phyloP scores from a whole-genome alignment of 768 basidiomycete species.

The Russula sp. region DNA sequence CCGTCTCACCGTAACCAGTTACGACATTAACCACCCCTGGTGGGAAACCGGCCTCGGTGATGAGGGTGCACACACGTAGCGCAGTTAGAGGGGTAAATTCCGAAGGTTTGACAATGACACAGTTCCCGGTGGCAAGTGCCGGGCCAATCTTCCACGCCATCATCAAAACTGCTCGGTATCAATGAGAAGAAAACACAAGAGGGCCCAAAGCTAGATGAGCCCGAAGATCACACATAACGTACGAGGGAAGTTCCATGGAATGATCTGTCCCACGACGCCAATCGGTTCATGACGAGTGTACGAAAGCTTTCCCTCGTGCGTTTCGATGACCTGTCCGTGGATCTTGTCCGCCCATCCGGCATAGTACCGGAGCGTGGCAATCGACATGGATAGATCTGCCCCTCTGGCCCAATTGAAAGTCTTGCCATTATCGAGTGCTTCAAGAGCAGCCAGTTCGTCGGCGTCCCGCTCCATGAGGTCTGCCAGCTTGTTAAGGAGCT shows the following conservation, averaged over 20 bases:
- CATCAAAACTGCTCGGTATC: conserved; percentile 45
- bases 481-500: conserved; percentile 60
- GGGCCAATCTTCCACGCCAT: conserved; percentile 60
- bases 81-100: conserved; percentile 61
- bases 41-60: conserved; percentile 59
- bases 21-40: conserved; percentile 62
- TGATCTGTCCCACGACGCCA: conserved; percentile 56
- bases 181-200: background rate
- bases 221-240: conserved; percentile 23
- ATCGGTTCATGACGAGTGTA: conserved; percentile 64
- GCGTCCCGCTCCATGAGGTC: conserved; percentile 57
- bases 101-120: conserved; percentile 63
- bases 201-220: background rate
- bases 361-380: conserved; percentile 67
- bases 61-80: conserved; percentile 44
- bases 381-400: conserved; percentile 48
- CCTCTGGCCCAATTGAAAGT: conserved; percentile 48
- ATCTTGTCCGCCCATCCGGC: conserved; percentile 94
- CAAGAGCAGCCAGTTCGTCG: conserved; percentile 69
- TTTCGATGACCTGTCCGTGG: conserved; percentile 72
- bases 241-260: conserved; percentile 67
- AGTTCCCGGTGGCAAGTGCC: conserved; percentile 61
- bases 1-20: conserved; percentile 52
- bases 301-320: conserved; percentile 45
- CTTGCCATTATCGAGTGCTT: conserved; percentile 69